Percentiles rank a stretch among this genome's conserved stretches.
phyloP scores from a whole-genome alignment of 139 green algal species.

The Chlamydomonas schloesseri region DNA sequence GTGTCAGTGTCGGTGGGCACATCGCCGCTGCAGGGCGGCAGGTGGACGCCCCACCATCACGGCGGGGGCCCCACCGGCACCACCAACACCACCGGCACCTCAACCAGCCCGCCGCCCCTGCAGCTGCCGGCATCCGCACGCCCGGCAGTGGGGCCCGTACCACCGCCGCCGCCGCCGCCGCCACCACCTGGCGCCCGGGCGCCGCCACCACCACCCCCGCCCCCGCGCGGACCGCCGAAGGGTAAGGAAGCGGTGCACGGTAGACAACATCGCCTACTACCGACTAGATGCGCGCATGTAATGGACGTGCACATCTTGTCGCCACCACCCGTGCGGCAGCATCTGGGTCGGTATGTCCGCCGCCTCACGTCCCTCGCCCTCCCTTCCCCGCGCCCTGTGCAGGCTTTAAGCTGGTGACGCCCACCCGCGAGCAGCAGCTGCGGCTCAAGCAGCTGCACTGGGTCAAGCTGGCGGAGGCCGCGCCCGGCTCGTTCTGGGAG shows the following conservation, averaged over 20 bases:
- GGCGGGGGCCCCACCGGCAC: not conserved
- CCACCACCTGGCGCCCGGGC: not conserved
- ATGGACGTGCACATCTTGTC: no score
- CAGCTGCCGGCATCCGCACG: no score
- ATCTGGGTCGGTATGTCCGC: no score
- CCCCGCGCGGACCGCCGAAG: not conserved
- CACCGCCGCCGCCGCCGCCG: not conserved
- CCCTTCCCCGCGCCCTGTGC: not conserved
- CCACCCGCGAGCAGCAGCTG: slow-evolving; percentile 61
- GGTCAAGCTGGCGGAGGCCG: slow-evolving; percentile 79
- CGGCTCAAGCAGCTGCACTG: slow-evolving; percentile 90
- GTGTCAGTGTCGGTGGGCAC: slow-evolving; percentile 19
- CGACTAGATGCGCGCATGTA: no score
- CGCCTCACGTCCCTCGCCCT: no score
- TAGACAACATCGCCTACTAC: no score
- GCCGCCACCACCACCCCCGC: slow-evolving; percentile 16
- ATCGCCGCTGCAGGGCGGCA: slow-evolving; percentile 3
- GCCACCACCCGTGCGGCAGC: no score
- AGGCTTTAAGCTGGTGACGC: slow-evolving; percentile 47
- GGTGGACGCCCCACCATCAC: slow-evolving; percentile 1
- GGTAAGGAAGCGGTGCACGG: no score
- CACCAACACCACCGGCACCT: no score
- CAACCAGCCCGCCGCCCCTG: not conserved
- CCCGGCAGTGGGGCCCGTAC: no score
- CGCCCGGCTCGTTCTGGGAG: slow-evolving; percentile 78